These are phyloP conservation scores for Chimonanthus salicifolius DNA, from an alignment of 164 flowering plant genomes.

Conservation along the genomic window DNA sequence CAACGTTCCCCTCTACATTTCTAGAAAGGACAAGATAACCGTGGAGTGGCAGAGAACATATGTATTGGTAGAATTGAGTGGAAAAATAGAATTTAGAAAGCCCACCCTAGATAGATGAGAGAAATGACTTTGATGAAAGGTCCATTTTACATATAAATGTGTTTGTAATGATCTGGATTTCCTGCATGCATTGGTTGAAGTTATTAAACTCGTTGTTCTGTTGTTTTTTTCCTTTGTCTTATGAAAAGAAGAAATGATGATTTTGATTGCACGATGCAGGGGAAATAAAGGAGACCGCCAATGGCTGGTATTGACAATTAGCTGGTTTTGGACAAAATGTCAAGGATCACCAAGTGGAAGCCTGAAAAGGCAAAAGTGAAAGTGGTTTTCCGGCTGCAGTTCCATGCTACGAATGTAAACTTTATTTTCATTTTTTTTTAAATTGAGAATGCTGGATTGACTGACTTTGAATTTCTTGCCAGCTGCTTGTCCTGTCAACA, in stretches of 20 bases:
- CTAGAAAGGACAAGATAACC: no score
- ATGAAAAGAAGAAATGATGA: background rate
- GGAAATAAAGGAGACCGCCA: constrained; percentile 13
- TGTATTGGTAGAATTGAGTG: background rate
- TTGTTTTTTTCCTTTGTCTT: background rate
- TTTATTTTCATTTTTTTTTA: constrained; percentile 6
- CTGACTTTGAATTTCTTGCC: background rate
- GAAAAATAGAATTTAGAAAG: no score
- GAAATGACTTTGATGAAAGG: background rate
- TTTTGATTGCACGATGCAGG: constrained; percentile 2
- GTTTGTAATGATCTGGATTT: background rate
- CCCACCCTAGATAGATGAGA: no score
- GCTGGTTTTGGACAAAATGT: constrained; percentile 44
- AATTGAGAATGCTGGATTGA: constrained; percentile 6
- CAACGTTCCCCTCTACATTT: background rate
- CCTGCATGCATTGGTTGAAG: background rate
- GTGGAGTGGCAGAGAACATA: background rate
- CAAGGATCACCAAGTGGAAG: constrained; percentile 80
- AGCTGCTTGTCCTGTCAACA: background rate
- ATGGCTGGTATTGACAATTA: constrained; percentile 11
- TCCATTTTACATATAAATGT: background rate
- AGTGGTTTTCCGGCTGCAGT: constrained; percentile 94
- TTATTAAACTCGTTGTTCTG: background rate
- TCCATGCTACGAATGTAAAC: constrained; percentile 95
- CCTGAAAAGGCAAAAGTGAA: constrained; percentile 89